Conservation (phyloP, 163 green algal genomes). For the Scenedesmus sp. region DNA sequence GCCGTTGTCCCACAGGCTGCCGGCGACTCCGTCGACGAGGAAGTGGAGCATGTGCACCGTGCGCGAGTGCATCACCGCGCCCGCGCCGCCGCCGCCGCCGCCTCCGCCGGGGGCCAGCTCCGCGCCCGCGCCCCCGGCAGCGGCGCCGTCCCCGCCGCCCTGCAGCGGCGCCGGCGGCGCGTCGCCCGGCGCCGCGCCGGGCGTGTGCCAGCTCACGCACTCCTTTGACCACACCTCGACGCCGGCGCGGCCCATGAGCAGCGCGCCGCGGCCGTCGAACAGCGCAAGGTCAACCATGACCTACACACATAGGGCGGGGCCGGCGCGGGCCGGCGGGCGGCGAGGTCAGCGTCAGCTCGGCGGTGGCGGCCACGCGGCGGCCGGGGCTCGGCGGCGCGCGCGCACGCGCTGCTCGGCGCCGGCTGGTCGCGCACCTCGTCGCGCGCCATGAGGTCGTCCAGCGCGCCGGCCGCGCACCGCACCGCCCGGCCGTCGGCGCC, state of each 20-base stretch:
- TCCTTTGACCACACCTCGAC: constrained; percentile 28
- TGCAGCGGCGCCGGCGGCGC: neutral
- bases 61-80: neutral
- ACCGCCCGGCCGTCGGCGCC: neutral
- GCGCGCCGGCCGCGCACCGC: neutral
- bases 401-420: no score
- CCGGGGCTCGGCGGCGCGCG: no score
- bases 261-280: constrained; percentile 11
- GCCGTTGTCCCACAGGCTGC: neutral
- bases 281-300: constrained; percentile 36
- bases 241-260: constrained; percentile 29
- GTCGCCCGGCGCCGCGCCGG: no score
- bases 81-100: neutral
- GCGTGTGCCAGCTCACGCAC: neutral
- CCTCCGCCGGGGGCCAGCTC: neutral
- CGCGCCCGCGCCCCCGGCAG: neutral
- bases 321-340: no score
- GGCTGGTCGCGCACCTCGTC: constrained; percentile 12
- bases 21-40: constrained; percentile 21
- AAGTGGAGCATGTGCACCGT: constrained; percentile 40
- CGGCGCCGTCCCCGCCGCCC: neutral
- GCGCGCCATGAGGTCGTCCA: constrained; percentile 5
- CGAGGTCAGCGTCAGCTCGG: no score
- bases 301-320: neutral
- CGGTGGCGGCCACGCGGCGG: no score